These are phyloP conservation scores for Globisporangium okanoganense DNA, from an alignment of 352 stramenopile genomes.

Conservation along the genomic window DNA sequence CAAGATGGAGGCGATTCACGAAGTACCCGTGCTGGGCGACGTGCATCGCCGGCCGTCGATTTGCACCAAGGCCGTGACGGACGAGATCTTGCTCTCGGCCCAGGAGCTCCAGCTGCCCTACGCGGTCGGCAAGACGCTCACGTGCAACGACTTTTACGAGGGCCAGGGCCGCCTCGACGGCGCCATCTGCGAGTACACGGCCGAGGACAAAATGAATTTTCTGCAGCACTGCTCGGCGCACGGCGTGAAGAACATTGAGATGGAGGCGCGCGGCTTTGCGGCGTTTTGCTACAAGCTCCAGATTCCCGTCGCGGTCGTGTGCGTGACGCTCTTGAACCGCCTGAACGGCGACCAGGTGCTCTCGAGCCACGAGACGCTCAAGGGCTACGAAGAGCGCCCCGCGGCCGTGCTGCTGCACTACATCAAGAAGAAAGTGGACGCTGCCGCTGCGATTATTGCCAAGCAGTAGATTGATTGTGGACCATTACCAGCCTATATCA, in stretches of 20 bases:
- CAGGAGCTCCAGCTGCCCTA: slow-evolving; percentile 49
- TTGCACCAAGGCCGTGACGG: slow-evolving; percentile 46
- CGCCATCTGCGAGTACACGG: slow-evolving; percentile 74
- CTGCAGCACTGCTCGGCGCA: slow-evolving; percentile 42
- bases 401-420: slow-evolving; percentile 60
- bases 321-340: slow-evolving; percentile 75
- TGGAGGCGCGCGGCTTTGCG: slow-evolving; percentile 73
- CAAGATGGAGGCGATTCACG: slow-evolving; percentile 61
- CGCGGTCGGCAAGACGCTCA: slow-evolving; percentile 76
- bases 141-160: slow-evolving; percentile 85
- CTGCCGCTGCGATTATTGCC: neutral
- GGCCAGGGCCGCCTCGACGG: slow-evolving; percentile 79
- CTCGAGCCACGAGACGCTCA: slow-evolving; percentile 53
- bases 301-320: slow-evolving; percentile 71
- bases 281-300: slow-evolving; percentile 74
- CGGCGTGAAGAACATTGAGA: slow-evolving; percentile 84
- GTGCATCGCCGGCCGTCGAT: slow-evolving; percentile 47
- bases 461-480: slow-evolving; percentile 5
- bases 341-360: slow-evolving; percentile 74
- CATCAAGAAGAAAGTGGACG: slow-evolving; percentile 62
- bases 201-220: slow-evolving; percentile 77
- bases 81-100: slow-evolving; percentile 49
- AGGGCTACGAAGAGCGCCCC: slow-evolving; percentile 59
- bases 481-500: neutral
- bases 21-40: slow-evolving; percentile 59